Evolutionary conservation across 2,329 filamentous ascomycete genomes (phyloP), one percentile per base, ranked within the genome.

Genomic region (Tolypocladium guangdongense): DNA sequence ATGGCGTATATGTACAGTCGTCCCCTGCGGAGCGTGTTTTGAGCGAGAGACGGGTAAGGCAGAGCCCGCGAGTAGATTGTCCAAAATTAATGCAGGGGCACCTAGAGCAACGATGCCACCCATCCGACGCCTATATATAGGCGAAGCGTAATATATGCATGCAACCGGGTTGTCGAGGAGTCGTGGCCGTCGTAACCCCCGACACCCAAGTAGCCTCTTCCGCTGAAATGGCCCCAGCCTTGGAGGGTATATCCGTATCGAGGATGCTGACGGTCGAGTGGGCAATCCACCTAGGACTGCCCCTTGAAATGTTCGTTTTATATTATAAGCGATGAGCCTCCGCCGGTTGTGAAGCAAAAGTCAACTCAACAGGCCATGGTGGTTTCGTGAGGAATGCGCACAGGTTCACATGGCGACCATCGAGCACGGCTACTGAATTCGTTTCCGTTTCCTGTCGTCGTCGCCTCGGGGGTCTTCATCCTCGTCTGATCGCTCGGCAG

Each of bases 361-460:
- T n/a, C n/a, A 22, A 20, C 38, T 4, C 20, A 16, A 7, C 38
- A 24, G 3, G 16, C 20, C 7, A 7, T 20, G 16, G 3, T 33
- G 22, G 11, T 18, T 24, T 38, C 32, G 14, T 27, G 35, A 10
- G 41, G n/a, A 7, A 30, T 16, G 22, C 12, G 18, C 12, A 27
- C 5, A 7, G 7, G 14, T 18, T 14, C 6, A 43, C 2, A 4
- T 24, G 2, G 14, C 3, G 0, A 12, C 6, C 11, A 7, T 45
- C 24, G 16, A n/a, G 3, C 14, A 22, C 4, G 2, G 24, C 22
- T 51, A 81, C 59, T 78, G 73, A 59, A 83, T 68, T 52, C 82
- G 74, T 66, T 84, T 84, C 54, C 82, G 74, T 65, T 86, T 86
- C 46, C 80, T 72, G 58, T 82, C 80, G 12, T 81, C 78, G 24